Evolutionary conservation across 2,329 filamentous ascomycete species (phyloP).

Genomic region (Diaporthe humulicola): DNA sequence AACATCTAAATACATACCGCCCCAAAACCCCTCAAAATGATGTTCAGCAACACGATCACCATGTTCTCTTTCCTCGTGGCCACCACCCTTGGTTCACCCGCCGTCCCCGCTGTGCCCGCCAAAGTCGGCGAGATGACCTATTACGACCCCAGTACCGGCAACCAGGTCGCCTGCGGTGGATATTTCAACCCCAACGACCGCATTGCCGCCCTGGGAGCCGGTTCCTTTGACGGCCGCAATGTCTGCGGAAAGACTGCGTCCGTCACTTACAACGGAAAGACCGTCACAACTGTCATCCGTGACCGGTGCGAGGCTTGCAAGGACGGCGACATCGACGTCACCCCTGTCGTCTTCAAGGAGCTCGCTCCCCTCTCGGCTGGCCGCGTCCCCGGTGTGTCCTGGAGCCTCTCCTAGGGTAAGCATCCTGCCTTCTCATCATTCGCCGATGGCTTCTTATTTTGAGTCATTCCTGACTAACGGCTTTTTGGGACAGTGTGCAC

Average conservation of each 20-base stretch:
- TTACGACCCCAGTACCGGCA: background rate
- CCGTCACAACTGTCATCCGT: background rate
- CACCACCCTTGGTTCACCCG: background rate
- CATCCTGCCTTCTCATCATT: background rate
- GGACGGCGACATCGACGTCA: background rate
- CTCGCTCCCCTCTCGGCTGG: background rate
- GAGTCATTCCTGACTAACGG: background rate
- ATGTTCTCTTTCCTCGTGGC: background rate
- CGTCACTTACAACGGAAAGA: background rate
- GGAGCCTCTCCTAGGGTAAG: background rate
- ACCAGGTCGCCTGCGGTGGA: conserved; percentile 3
- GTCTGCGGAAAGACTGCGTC: background rate
- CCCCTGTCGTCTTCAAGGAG: background rate
- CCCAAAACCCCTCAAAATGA: background rate
- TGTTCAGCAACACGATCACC: background rate
- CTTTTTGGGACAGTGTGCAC: background rate
- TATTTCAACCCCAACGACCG: background rate
- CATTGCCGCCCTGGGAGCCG: background rate
- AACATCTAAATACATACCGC: background rate
- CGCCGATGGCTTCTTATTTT: no score
- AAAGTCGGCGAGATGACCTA: conserved; percentile 1
- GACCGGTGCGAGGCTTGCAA: background rate
- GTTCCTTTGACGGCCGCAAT: background rate
- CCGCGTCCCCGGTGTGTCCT: background rate
- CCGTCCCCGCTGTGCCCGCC: background rate